Base-by-base conservation (phyloP, 257 asterid species). In the Salvia rosmarinus region DNA sequence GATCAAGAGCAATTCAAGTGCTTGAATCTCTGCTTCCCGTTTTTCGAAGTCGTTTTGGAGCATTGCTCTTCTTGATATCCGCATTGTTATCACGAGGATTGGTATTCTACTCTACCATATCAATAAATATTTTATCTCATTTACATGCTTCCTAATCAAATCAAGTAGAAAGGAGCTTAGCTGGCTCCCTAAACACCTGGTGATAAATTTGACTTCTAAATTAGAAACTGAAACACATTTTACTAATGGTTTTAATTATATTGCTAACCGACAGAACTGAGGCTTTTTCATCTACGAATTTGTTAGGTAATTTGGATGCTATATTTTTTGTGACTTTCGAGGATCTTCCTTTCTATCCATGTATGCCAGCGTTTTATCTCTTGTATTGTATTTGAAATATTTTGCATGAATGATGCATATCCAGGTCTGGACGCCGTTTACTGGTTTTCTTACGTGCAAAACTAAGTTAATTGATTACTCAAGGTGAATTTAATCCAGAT, bases 21-120 rank as follows among this genome's bases (percentile, higher is more conserved):
- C 95, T 94, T 32, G 89, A 86, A 79, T 82, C 76, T 32, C 67
- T 89, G 90, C 91, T 94, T 77, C 97, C 99, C 50, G 65, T 83
- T 74, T 89, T 81, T 74, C 84, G 91, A 67, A 87, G 97, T 79
- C 99, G 99, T 76, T 65, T 91, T 87, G 99, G 99, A 75, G 99
- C 99, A 64, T 68, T 94, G 87, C 85, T 94, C n/a, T 94, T 91
- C 73, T 74, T 94, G 11, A 89, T 94, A 82, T 89, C 99, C 30
- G 91, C 99, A 58, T 82, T 94, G 75, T 82, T 94, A 52, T 94
- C 97, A 70, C 92, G 97, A 52, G 97, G 97, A 81, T 78, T 91
- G 89, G 99, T 91, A 87, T 64, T 82, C 28, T 73, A 12, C 44
- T 73, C 20, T 72, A 37, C 72, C 64, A 32, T 30, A 9, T 16